A percentile compares a stretch with the other conserved stretches of the same genome.
These are phyloP conservation scores for Saitozyma podzolica DNA, from an alignment of 768 basidiomycete species.

Conservation along the genomic window DNA sequence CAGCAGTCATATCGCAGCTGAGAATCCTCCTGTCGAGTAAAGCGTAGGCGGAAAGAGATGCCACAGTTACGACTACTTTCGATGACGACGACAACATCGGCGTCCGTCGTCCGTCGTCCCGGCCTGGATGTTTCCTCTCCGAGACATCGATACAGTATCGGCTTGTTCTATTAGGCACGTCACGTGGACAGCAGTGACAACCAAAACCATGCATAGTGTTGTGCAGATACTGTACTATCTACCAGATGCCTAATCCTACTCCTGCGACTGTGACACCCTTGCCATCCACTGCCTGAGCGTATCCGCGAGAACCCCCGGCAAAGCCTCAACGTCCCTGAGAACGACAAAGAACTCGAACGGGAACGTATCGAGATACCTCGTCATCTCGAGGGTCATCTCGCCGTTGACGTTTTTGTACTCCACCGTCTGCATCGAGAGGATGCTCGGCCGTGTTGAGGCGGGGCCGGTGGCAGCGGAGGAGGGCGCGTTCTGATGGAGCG, in stretches of 20 bases:
- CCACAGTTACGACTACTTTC: too few species aligned
- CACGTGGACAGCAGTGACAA: too few species aligned
- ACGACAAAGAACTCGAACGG: constrained; percentile 97
- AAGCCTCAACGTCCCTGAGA: constrained; percentile 81
- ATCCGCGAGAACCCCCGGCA: constrained; percentile 83
- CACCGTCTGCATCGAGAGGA: constrained; percentile 88
- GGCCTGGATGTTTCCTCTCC: too few species aligned
- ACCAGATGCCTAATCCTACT: constrained; percentile 16
- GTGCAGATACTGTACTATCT: too few species aligned
- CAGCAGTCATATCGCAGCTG: not conserved
- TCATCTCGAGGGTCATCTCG: constrained; percentile 77
- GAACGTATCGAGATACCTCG: constrained; percentile 90
- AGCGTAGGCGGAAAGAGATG: too few species aligned
- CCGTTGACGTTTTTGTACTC: constrained; percentile 70
- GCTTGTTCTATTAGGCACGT: too few species aligned
- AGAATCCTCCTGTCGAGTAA: too few species aligned
- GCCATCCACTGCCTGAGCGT: constrained; percentile 77
- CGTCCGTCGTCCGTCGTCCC: too few species aligned
- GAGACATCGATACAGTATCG: too few species aligned
- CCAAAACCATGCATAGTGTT: too few species aligned
- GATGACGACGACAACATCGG: too few species aligned
- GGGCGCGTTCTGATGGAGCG: constrained; percentile 56
- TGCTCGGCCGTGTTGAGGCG: constrained; percentile 61
- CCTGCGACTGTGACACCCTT: constrained; percentile 46
- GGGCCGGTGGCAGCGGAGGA: constrained; percentile 26